Base-by-base conservation (phyloP, 768 basidiomycete genomes). In the Pholiota conissans region DNA sequence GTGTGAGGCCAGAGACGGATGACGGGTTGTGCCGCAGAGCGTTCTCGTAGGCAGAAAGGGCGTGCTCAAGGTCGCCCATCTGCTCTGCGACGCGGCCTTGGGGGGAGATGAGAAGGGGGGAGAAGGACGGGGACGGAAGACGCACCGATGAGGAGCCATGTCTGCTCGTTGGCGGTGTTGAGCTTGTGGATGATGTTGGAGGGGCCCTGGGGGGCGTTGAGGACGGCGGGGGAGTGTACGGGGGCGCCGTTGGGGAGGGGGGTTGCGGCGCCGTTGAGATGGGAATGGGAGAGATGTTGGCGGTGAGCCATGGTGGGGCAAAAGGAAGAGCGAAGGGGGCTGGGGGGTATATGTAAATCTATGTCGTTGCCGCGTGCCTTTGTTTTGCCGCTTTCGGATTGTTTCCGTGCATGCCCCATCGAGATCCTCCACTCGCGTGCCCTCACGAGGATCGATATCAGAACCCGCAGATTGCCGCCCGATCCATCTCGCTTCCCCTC, bases 21-120 rank as follows among this genome's bases (percentile, higher is more conserved):
- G 86, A 84, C 67, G 95, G 90, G 68, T 98, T 98, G 78, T 98
- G 95, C 74, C 94, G 87, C 63, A 98, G 81, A 2, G 95, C 95
- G 68, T 91, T 88, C 75, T 98, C 96, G 76, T 98, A 99, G 59
- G 95, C 93, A 42, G 84, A 84, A 65, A 93, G 80, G 48, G 97
- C 96, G 62, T 94, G 89, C 68, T 97, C 95, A 67, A 92, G 82
- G 78, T 98, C 93, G 61, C 87, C 84, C 86, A 98, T 91, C 71
- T 95, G 93, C 73, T 98, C 97, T 49, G 95, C 94, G 55, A 97
- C 91, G 55, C 91, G 87, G 53, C 95, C 95, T 98, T 76, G 63
- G 60, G 65, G 37, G 34, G 39, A 49, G 29, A 20, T 64, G 52
- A 64, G 61, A 53, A 50, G 59, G 60, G 51, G 49, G 34, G 35